Evolutionary conservation across 164 flowering plant species (phyloP), one percentile per base, ranked within the genome.

Genomic region (Magnolia sinica): DNA sequence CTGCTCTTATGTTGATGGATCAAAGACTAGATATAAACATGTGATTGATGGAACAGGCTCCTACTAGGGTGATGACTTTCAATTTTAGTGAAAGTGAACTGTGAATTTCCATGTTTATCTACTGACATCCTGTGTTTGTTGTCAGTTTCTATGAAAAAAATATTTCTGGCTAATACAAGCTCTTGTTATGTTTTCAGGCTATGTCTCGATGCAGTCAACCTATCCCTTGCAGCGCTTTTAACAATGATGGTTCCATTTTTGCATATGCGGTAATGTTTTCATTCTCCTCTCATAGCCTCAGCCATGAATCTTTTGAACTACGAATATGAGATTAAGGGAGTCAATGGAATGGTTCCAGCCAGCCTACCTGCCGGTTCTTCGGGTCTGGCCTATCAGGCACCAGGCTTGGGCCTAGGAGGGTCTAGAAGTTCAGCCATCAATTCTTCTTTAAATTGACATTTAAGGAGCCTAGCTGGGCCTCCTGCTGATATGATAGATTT

Each of bases 211-310:
- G 99, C 86, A 85, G 78, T 78, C 93, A 88, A 37, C 93, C 99
- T 50, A 92, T 96, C 74, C 90, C 98, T 37, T 91, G 97, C 90
- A 89, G 98, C 82, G 50, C 93, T n/a, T 96, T 96, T 88, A 94
- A 92, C 86, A 89, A 80, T 78, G 97, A 96, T 82, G 99, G 99
- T 24, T 96, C 98, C 45, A 24, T 10, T 22, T 66, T 66, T 66
- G 69, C 69, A 66, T 66, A 66, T 66, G 69, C 69, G 31, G 69
- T 66, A 66, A 37, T 65, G 88, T 78, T 50, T 50, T 45, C 6
- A 68, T 50, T 63, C 61, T 24, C 23, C 6, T 68, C 1, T 9
- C 24, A 10, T 18, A 68, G 37, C 18, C 27, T 31, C 70, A 22
- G 50, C 50, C 71, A 16, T 29, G 45, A 19, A 16, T 20, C 4